Evolutionary conservation across 73 alveolate species (phyloP).

Genomic region (Tetrahymena elliotti): DNA sequence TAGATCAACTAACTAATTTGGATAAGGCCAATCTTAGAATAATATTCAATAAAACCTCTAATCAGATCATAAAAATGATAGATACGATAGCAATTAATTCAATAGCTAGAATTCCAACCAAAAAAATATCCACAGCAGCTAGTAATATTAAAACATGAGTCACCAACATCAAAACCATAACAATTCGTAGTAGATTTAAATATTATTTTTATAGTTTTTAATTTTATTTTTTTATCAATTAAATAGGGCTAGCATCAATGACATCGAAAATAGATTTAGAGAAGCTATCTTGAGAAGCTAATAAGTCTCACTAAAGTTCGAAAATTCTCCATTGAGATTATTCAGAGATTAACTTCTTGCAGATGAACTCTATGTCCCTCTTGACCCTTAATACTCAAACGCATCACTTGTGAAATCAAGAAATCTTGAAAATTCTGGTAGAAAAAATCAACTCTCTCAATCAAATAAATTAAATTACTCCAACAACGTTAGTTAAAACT

Average conservation of each 20-base stretch:
- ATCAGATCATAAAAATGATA: neutral
- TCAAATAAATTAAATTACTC: neutral
- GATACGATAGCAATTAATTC: neutral
- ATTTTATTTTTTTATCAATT: neutral
- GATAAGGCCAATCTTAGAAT: neutral
- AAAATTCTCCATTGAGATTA: neutral
- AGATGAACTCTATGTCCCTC: neutral
- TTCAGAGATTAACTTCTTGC: neutral
- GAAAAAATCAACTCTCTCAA: neutral
- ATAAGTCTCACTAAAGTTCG: neutral
- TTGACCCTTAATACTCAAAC: neutral
- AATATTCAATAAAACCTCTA: neutral
- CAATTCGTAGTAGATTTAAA: neutral
- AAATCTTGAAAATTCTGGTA: neutral
- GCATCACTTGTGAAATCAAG: neutral
- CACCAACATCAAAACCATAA: neutral
- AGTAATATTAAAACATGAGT: neutral
- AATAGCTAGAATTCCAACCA: neutral
- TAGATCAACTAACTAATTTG: neutral
- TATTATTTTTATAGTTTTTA: neutral
- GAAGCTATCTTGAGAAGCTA: neutral
- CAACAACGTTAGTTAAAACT: neutral
- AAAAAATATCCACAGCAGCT: neutral
- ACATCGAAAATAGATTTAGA: neutral
- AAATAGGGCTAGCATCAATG: neutral